Percentiles rank a stretch among this genome's conserved stretches.
These are phyloP conservation scores for Globisporangium carolinianum DNA, from an alignment of 352 stramenopile genomes.

Conservation along the genomic window DNA sequence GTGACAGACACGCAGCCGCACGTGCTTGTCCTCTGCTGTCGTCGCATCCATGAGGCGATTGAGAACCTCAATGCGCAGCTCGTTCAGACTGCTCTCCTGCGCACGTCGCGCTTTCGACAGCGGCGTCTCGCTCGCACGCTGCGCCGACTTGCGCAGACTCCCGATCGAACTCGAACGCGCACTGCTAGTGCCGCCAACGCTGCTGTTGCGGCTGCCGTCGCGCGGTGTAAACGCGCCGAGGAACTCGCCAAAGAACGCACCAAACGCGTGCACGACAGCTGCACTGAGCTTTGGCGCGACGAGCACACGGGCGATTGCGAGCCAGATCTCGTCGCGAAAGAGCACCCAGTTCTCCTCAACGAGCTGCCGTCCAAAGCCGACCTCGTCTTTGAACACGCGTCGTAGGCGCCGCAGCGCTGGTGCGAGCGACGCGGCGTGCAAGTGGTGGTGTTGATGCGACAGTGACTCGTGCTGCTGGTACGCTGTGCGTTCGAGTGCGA, in stretches of 20 bases:
- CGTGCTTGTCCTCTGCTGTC: constrained; percentile 53
- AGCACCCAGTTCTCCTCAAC: constrained; percentile 48
- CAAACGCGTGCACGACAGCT: constrained; percentile 39
- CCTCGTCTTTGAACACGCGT: constrained; percentile 42
- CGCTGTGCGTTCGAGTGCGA: constrained; percentile 42
- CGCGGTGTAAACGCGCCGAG: constrained; percentile 15
- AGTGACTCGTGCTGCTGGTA: constrained; percentile 21
- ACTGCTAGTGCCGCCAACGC: not conserved
- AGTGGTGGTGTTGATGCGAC: not conserved
- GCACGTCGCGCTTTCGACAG: constrained; percentile 7
- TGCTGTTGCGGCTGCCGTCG: constrained; percentile 3
- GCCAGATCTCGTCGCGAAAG: constrained; percentile 61
- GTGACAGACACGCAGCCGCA: constrained; percentile 48
- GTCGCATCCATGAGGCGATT: constrained; percentile 37
- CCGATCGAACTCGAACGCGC: not conserved
- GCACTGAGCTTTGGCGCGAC: constrained; percentile 33
- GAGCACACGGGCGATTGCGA: constrained; percentile 42
- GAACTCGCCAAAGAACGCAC: constrained; percentile 45
- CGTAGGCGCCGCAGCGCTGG: constrained; percentile 44
- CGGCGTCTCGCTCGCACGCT: constrained; percentile 9
- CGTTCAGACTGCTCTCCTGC: constrained; percentile 17
- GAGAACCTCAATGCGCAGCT: constrained; percentile 46
- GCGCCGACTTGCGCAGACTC: not conserved
- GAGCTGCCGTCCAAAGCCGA: constrained; percentile 27
- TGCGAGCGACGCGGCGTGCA: constrained; percentile 21